These are phyloP conservation scores for Acanthamoeba rhysodes DNA, from an alignment of 208 protist genomes.

Conservation along the genomic window DNA sequence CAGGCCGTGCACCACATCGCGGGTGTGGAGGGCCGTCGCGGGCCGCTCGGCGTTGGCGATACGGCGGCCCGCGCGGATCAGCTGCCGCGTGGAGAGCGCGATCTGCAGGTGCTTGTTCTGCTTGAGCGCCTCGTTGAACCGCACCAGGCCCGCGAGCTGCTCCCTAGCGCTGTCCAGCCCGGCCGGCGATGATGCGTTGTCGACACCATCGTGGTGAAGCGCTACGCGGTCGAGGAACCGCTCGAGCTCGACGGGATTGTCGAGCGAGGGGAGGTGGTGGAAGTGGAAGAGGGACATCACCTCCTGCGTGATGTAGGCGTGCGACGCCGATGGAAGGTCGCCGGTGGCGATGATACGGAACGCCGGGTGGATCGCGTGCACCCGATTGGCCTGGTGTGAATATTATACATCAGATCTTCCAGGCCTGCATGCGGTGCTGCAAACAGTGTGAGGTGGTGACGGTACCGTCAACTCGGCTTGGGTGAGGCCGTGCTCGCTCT, in stretches of 20 bases:
- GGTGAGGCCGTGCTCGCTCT: not conserved
- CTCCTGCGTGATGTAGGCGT: slow-evolving; percentile 91
- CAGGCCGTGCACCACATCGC: not conserved
- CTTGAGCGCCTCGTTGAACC: slow-evolving; percentile 36
- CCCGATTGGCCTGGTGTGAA: not conserved
- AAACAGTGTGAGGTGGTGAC: slow-evolving; percentile 53
- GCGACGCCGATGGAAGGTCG: slow-evolving; percentile 26
- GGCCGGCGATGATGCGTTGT: not conserved
- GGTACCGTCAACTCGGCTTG: not conserved
- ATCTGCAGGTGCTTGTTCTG: slow-evolving; percentile 69
- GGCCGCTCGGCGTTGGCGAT: no score
- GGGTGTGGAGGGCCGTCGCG: not conserved
- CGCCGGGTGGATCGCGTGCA: slow-evolving; percentile 93
- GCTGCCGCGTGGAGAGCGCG: slow-evolving; percentile 35
- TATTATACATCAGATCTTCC: not conserved
- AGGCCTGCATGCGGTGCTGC: slow-evolving; percentile 51
- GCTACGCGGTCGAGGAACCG: not conserved
- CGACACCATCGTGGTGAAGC: not conserved
- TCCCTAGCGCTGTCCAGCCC: not conserved
- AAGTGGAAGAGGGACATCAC: slow-evolving; percentile 93
- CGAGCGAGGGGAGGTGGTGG: slow-evolving; percentile 87
- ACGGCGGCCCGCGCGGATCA: slow-evolving; percentile 6
- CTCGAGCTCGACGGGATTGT: slow-evolving; percentile 13
- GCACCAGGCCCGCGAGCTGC: not conserved
- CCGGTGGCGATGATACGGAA: slow-evolving; percentile 95